Evolutionary conservation across 2,329 filamentous ascomycete species (phyloP).

Genomic region (Aureobasidium pullulans): DNA sequence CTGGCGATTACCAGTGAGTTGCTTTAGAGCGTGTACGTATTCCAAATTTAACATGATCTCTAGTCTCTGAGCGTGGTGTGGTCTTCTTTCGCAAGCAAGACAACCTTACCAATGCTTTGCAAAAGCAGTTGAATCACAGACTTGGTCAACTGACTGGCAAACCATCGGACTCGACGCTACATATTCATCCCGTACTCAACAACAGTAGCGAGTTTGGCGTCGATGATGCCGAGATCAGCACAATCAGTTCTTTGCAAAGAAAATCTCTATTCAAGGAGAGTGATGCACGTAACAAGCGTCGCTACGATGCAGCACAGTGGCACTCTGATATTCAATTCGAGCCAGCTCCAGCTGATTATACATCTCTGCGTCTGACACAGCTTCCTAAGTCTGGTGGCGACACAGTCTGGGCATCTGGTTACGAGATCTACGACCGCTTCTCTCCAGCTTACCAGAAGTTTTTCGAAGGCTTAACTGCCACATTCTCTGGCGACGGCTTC

Average conservation of each 20-base stretch:
- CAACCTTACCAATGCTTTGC: slow-evolving; percentile 41
- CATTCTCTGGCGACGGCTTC: slow-evolving; percentile 22
- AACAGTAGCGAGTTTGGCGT: slow-evolving; percentile 36
- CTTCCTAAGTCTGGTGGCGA: slow-evolving; percentile 35
- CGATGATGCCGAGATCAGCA: slow-evolving; percentile 32
- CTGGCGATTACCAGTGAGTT: slow-evolving; percentile 18
- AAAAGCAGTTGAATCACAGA: slow-evolving; percentile 46
- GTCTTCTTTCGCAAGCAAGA: slow-evolving; percentile 25
- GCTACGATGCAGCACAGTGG: slow-evolving; percentile 35
- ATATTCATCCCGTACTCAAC: slow-evolving; percentile 52
- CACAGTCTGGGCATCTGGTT: slow-evolving; percentile 40
- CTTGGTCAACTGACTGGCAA: slow-evolving; percentile 47
- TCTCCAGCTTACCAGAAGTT: slow-evolving; percentile 51
- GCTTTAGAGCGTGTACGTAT: background rate
- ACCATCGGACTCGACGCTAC: slow-evolving; percentile 48
- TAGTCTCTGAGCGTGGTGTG: slow-evolving; percentile 21
- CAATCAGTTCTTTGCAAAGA: slow-evolving; percentile 31
- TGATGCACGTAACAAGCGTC: slow-evolving; percentile 20
- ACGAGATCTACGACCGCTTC: slow-evolving; percentile 51
- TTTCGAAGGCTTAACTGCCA: slow-evolving; percentile 49
- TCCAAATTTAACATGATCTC: background rate
- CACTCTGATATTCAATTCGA: slow-evolving; percentile 42
- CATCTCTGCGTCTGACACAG: slow-evolving; percentile 29
- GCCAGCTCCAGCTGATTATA: slow-evolving; percentile 34
- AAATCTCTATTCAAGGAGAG: slow-evolving; percentile 30